A percentile compares a stretch with the other conserved stretches of the same genome.
These are phyloP conservation scores for Agaricales sp. DNA, from an alignment of 1,284 basidiomycete species.

Conservation along the genomic window DNA sequence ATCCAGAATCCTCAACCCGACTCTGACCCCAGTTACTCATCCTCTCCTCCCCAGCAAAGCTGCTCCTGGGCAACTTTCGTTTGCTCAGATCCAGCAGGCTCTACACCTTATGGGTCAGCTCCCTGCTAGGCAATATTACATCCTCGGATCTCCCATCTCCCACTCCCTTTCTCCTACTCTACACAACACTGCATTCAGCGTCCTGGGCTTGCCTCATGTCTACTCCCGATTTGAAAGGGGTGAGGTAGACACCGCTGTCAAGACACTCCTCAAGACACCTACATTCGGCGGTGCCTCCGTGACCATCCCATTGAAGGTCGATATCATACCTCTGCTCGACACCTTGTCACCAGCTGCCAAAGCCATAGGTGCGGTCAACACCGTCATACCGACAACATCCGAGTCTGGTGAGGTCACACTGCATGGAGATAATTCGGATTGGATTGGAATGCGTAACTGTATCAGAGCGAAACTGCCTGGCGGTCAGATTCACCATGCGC, in stretches of 20 bases:
- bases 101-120: slow-evolving; percentile 75
- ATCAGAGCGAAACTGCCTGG: slow-evolving; percentile 30
- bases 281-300: slow-evolving; percentile 94
- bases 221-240: slow-evolving; percentile 76
- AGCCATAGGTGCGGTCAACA: slow-evolving; percentile 89
- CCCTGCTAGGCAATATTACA: slow-evolving; percentile 64
- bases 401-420: slow-evolving; percentile 28
- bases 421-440: slow-evolving; percentile 90
- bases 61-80: slow-evolving; percentile 89
- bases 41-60: slow-evolving; percentile 74
- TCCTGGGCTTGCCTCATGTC: slow-evolving; percentile 74
- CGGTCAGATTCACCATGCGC: slow-evolving; percentile 35
- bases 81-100: slow-evolving; percentile 76
- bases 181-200: slow-evolving; percentile 84
- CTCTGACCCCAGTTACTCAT: slow-evolving; percentile 88
- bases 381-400: slow-evolving; percentile 50
- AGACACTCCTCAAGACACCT: slow-evolving; percentile 47
- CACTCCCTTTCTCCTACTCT: slow-evolving; percentile 89
- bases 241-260: slow-evolving; percentile 56
- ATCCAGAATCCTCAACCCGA: slow-evolving; percentile 79
- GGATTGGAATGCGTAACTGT: slow-evolving; percentile 72
- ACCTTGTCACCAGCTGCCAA: slow-evolving; percentile 70
- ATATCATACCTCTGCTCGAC: slow-evolving; percentile 75
- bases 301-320: slow-evolving; percentile 90
- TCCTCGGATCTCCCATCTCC: slow-evolving; percentile 85